These are phyloP conservation scores for Trypanosoma platydactyli DNA, from an alignment of 208 protist genomes.

Conservation along the genomic window DNA sequence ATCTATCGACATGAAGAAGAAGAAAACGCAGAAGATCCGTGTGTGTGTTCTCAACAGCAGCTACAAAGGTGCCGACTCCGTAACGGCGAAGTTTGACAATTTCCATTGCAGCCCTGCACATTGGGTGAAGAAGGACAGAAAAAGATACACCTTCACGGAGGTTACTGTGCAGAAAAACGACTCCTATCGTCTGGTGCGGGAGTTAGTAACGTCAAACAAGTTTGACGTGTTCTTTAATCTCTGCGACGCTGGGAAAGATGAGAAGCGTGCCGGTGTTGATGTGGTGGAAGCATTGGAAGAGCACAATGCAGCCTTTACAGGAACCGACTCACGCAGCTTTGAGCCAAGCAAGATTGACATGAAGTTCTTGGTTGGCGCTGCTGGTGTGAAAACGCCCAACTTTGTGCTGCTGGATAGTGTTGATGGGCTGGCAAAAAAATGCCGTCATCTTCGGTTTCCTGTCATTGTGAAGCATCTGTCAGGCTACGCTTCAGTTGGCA, in stretches of 20 bases:
- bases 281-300: constrained; percentile 85
- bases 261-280: constrained; percentile 81
- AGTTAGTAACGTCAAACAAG: constrained; percentile 77
- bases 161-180: constrained; percentile 74
- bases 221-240: constrained; percentile 91
- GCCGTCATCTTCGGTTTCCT: constrained; percentile 80
- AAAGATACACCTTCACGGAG: constrained; percentile 69
- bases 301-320: constrained; percentile 88
- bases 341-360: constrained; percentile 90
- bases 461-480: constrained; percentile 91
- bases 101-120: constrained; percentile 81
- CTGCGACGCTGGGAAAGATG: constrained; percentile 85
- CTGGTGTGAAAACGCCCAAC: constrained; percentile 76
- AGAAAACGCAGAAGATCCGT: constrained; percentile 22
- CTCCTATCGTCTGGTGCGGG: constrained; percentile 66
- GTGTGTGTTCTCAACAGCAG: constrained; percentile 86
- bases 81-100: constrained; percentile 74
- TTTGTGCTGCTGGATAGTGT: constrained; percentile 77
- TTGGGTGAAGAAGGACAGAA: constrained; percentile 73
- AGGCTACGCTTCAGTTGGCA: constrained; percentile 86
- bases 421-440: constrained; percentile 78
- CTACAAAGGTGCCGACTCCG: constrained; percentile 78
- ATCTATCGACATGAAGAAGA: constrained; percentile 11
- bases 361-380: constrained; percentile 83
- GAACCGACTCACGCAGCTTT: constrained; percentile 81